Conservation (phyloP, 257 asterid genomes). For the Buddleja alternifolia region DNA sequence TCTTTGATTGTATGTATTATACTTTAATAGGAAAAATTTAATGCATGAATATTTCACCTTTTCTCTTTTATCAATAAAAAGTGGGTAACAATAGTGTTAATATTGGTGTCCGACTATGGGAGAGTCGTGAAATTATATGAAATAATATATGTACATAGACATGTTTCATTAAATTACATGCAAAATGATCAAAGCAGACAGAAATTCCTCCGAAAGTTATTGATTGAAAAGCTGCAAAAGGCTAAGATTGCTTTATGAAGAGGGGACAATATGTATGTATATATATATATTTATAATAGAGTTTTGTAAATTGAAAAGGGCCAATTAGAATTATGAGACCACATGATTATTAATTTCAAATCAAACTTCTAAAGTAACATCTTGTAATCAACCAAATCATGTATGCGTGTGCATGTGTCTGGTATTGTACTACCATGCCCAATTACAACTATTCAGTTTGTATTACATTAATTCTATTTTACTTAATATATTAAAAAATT, state of each 20-base stretch:
- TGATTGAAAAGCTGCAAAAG: background rate
- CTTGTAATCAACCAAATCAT: slow-evolving; percentile 22
- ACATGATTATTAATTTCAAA: slow-evolving; percentile 33
- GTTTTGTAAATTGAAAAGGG: slow-evolving; percentile 32
- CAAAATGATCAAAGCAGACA: background rate
- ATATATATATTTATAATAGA: background rate
- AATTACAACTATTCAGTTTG: background rate
- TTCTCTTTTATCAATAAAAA: too few species aligned
- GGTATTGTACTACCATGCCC: slow-evolving; percentile 22
- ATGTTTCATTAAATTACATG: too few species aligned
- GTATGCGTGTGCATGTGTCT: slow-evolving; percentile 28
- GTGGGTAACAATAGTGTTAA: too few species aligned
- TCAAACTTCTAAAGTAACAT: slow-evolving; percentile 15
- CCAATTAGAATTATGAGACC: slow-evolving; percentile 47
- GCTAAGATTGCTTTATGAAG: background rate
- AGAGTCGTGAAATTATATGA: too few species aligned
- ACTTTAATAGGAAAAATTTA: too few species aligned
- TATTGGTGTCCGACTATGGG: too few species aligned
- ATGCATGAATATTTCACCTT: too few species aligned
- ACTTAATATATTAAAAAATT: too few species aligned
- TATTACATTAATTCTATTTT: too few species aligned
- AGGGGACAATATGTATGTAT: background rate
- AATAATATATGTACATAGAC: too few species aligned
- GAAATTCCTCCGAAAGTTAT: background rate
- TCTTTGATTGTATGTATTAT: too few species aligned